Evolutionary conservation across 352 stramenopile genomes (phyloP).

Genomic region (Phytophthora multivora): DNA sequence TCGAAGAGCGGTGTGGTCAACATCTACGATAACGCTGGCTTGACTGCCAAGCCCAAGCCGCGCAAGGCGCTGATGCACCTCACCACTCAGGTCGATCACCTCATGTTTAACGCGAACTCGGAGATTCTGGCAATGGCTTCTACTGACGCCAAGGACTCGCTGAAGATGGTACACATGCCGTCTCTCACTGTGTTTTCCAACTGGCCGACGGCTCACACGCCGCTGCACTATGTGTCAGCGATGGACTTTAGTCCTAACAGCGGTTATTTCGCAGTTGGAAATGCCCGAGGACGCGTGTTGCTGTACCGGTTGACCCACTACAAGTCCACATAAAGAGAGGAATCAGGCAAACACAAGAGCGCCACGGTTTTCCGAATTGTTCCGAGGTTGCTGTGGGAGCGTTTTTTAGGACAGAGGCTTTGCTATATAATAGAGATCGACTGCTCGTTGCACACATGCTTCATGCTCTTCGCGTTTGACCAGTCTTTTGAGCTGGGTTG

Average conservation of each 20-base stretch:
- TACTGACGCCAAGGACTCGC: conserved; percentile 89
- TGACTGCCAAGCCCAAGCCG: conserved; percentile 62
- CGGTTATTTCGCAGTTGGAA: conserved; percentile 95
- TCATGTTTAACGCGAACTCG: conserved; percentile 93
- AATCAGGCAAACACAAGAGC: conserved; percentile 22
- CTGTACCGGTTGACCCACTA: conserved; percentile 97
- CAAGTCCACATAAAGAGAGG: conserved; percentile 71
- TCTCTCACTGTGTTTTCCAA: conserved; percentile 96
- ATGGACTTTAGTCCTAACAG: conserved; percentile 97
- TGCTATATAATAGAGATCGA: conserved; percentile 51
- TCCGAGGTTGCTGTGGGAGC: conserved; percentile 14
- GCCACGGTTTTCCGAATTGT: conserved; percentile 14
- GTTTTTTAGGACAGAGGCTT: conserved; percentile 31
- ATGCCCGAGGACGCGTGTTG: conserved; percentile 96
- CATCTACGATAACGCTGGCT: conserved; percentile 90
- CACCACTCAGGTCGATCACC: conserved; percentile 88
- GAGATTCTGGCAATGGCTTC: conserved; percentile 96
- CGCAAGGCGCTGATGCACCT: conserved; percentile 98
- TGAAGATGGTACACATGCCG: conserved; percentile 96
- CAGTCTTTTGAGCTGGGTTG: conserved; percentile 19
- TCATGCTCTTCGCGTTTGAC: conserved; percentile 15
- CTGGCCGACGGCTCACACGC: conserved; percentile 97
- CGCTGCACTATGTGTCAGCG: conserved; percentile 95
- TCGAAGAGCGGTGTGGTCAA: conserved; percentile 98
- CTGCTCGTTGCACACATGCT: conserved; percentile 28